Conservation (phyloP, 2,329 filamentous ascomycete species). For the Pseudogymnoascus sp. region DNA sequence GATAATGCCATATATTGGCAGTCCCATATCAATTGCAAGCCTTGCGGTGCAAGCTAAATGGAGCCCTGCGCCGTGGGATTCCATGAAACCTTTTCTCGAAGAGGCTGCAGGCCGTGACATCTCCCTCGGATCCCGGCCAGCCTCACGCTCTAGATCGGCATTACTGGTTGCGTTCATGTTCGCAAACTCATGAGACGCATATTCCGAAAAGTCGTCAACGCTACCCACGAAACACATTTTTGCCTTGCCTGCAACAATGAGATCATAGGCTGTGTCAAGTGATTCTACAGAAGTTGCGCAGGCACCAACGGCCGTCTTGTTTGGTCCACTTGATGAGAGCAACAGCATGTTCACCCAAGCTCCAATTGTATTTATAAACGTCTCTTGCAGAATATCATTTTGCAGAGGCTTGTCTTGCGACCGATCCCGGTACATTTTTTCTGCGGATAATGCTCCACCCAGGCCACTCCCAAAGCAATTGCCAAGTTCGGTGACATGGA, state of each 20-base stretch:
- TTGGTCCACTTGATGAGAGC: conserved; percentile 31
- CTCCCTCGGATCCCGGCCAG: conserved; percentile 29
- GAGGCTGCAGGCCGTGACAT: conserved; percentile 31
- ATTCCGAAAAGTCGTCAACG: conserved; percentile 29
- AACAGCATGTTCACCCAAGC: conserved; percentile 39
- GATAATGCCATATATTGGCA: conserved; percentile 31
- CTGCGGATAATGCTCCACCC: too few relatives aligned
- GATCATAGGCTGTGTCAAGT: conserved; percentile 31
- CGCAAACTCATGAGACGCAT: conserved; percentile 28
- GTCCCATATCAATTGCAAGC: conserved; percentile 31
- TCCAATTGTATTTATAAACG: conserved; percentile 30
- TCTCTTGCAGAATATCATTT: conserved; percentile 31
- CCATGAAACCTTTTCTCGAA: conserved; percentile 32
- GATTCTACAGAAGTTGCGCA: conserved; percentile 34
- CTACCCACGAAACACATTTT: conserved; percentile 30
- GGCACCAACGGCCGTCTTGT: conserved; percentile 31
- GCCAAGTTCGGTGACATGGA: conserved; percentile 32
- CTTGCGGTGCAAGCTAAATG: conserved; percentile 29
- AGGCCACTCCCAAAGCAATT: conserved; percentile 30
- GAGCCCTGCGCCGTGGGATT: conserved; percentile 32
- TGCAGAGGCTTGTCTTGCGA: conserved; percentile 28
- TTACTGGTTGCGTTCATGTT: conserved; percentile 34
- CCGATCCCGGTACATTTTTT: conserved; percentile 26
- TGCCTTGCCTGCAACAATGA: conserved; percentile 27
- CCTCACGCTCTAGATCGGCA: conserved; percentile 24